Evolutionary conservation across 257 asterid species (phyloP), one percentile per base, ranked within the genome.

Genomic region (Rubia yunnanensis): DNA sequence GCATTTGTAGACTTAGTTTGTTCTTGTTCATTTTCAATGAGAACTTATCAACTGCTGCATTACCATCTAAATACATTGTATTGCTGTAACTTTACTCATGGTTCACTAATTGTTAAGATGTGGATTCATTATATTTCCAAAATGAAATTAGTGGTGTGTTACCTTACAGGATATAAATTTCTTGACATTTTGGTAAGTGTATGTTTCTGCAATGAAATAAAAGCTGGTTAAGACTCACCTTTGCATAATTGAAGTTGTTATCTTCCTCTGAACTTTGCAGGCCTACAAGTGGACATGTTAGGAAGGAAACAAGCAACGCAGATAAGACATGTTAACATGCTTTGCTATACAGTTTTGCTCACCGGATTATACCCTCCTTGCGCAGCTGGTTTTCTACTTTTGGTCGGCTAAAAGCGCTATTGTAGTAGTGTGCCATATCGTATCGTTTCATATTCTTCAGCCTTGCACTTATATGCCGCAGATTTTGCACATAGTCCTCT

Each of bases 241-340:
- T 55, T 49, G 10, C 32, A 10, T 34, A 48, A 23, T 44, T 46
- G 24, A 54, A 50, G 39, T 3, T 14, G 6, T 54, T 10, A 66
- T 58, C 69, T 52, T 6, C 60, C 34, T 34, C 1, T 71, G 56
- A 50, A 66, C 63, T 39, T 67, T 73, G 70, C 71, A 79, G 84
- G 71, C 84, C 84, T 0, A 76, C 84, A 24, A 79, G 84, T 41
- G 84, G 84, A 64, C 75, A 79, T 64, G 74, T 76, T 15, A 55
- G 39, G 28, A 30, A 56, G 41, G 58, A 68, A 36, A 50, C 23
- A 39, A 54, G 31, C 9, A 30, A 17, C 3, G 23, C 39, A 5
- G 59, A 46, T 3, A 63, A 64, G 30, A n/a, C 28, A 1, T 59
- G 15, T 24, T 28, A 10, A 49, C 30, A 52, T 30, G 55, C 48